Evolutionary conservation across 2,329 filamentous ascomycete genomes (phyloP).

Genomic region (Cladosporium halotolerans): DNA sequence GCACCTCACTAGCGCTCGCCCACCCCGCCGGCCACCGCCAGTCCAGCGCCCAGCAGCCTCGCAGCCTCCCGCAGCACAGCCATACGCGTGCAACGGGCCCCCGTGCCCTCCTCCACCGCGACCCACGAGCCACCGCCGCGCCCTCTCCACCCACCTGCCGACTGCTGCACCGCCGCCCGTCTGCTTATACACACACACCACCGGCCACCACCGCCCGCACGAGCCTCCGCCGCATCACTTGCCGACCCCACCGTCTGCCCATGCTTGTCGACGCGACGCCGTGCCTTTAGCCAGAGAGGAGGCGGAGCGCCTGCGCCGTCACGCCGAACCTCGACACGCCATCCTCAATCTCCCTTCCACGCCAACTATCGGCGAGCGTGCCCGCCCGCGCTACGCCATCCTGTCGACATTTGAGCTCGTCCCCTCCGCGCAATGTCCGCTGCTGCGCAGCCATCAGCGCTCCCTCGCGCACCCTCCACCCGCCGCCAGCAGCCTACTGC

Average conservation of each 20-base stretch:
- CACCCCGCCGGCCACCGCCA: too few species aligned
- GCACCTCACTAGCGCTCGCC: too few species aligned
- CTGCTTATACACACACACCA: background rate
- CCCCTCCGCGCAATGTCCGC: conserved; percentile 35
- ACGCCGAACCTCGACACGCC: background rate
- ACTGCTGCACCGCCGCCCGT: background rate
- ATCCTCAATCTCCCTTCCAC: background rate
- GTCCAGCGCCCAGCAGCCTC: background rate
- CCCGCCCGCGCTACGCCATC: conserved; percentile 20
- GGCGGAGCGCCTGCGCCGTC: background rate
- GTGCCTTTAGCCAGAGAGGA: background rate
- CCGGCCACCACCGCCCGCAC: conserved; percentile 32
- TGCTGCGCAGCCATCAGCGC: conserved; percentile 40
- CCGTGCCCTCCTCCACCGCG: background rate
- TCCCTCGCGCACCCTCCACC: conserved; percentile 47
- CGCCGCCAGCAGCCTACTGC: conserved; percentile 39
- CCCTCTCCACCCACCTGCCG: background rate
- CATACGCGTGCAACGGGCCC: background rate
- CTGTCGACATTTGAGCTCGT: conserved; percentile 14
- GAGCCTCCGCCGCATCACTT: conserved; percentile 12
- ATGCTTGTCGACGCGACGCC: background rate
- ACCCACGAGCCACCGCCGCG: background rate
- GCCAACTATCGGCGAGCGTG: background rate
- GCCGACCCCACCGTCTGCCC: background rate
- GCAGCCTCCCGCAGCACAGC: background rate